Evolutionary conservation across 768 basidiomycete genomes (phyloP).

Genomic region (Termitomyces heimii): DNA sequence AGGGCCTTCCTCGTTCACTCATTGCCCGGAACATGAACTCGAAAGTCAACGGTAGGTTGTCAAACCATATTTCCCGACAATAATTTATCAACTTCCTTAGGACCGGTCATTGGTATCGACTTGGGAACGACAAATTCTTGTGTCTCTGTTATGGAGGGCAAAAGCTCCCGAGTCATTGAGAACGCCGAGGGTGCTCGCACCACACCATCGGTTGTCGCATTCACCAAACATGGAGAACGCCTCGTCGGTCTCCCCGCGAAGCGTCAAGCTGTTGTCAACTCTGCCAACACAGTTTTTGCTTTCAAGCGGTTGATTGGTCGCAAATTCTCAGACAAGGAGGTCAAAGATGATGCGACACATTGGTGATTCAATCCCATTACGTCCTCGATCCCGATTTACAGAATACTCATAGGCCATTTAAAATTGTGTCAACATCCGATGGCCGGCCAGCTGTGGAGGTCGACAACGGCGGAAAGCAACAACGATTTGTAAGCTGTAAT

Average conservation of each 20-base stretch:
- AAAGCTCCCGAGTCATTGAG: constrained; percentile 92
- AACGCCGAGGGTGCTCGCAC: constrained; percentile 97
- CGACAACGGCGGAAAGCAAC: constrained; percentile 79
- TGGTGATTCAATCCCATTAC: constrained; percentile 43
- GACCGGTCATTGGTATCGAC: constrained; percentile 95
- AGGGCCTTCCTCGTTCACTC: constrained; percentile 66
- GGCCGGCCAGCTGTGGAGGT: constrained; percentile 80
- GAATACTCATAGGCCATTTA: constrained; percentile 60
- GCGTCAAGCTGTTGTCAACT: constrained; percentile 95
- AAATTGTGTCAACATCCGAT: constrained; percentile 64
- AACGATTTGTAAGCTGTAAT: constrained; percentile 57
- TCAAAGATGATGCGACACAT: constrained; percentile 83
- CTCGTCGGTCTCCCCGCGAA: constrained; percentile 95
- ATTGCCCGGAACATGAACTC: constrained; percentile 94
- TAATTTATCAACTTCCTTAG: constrained; percentile 25
- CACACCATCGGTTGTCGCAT: constrained; percentile 97
- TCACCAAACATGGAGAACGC: constrained; percentile 97
- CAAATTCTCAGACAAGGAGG: constrained; percentile 89
- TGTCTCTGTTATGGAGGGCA: constrained; percentile 93
- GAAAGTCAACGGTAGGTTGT: constrained; percentile 76
- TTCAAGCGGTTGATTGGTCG: constrained; percentile 96
- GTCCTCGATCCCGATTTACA: neutral
- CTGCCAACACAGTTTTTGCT: constrained; percentile 88
- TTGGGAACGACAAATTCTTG: constrained; percentile 92
- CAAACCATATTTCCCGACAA: constrained; percentile 3